Base-by-base conservation (phyloP, 2,329 filamentous ascomycete genomes). In the Waltergamsia citrina region DNA sequence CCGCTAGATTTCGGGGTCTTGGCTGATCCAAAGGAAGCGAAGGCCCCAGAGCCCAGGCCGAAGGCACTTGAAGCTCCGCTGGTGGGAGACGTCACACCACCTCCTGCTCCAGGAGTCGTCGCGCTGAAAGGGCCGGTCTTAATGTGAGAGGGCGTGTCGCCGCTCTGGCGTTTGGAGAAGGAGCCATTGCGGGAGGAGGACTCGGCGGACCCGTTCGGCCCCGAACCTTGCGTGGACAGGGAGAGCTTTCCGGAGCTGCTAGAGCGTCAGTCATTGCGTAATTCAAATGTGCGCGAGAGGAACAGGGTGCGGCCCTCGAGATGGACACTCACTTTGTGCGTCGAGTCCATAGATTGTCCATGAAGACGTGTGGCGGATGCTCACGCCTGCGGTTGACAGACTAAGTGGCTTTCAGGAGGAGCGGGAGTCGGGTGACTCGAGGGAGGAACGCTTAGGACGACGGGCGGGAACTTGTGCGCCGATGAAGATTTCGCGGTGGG, bases 1-100 rank as follows among this genome's bases (percentile, higher is more conserved):
- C 81, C 84, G 7, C 82, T 73, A 30, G 84, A 80, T 67, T 95
- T 96, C 34, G 87, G 85, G 3, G 87, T 88, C 65, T 94, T 94
- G 22, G 74, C 72, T 21, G 82, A 75, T 17, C 90, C 88, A 43
- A 63, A 63, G n/a, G 88, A 93, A 25, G 90, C 90, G 57, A 98
- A 98, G 36, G 92, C 92, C 47, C 92, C 92, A 14, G 86, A 93
- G 26, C 92, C 92, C 40, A 98, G 68, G 33, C 87, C 88, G 61
- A 98, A 98, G 38, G 90, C 88, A 50, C 82, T 88, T 14, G 86
- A 87, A 36, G 85, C 85, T 38, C 74, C 75, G 37, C 73, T 75
- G 20, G 54, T 56, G 16, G 56, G 56, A 23, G 56, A 59, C 25
- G 50, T 51, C 37, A 59, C 36, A 17, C 12, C 18, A 15, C 11